Percentiles rank a stretch among this genome's conserved stretches.
phyloP scores from a whole-genome alignment of 495 filamentous ascomycete species.

The Podospora bellae-mahoneyi region DNA sequence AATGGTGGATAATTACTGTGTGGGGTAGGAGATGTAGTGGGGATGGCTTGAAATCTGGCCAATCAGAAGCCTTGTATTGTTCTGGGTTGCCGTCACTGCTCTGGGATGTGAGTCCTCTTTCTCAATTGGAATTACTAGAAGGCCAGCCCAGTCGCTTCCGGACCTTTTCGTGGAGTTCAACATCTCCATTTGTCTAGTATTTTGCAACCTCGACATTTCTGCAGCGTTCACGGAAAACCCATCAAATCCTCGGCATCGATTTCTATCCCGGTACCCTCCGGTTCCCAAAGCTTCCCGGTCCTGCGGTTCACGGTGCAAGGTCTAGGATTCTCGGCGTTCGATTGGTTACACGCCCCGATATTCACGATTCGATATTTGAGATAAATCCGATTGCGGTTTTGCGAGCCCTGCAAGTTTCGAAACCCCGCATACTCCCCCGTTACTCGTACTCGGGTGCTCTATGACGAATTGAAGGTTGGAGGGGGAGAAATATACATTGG shows the following conservation, averaged over 20 bases:
- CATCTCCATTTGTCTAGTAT: not conserved
- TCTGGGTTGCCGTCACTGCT: slow-evolving; percentile 2
- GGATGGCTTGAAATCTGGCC: not conserved
- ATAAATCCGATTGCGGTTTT: slow-evolving; percentile 6
- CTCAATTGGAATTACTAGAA: not conserved
- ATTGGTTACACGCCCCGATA: slow-evolving; percentile 2
- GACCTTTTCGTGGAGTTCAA: not conserved
- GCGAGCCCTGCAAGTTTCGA: not conserved
- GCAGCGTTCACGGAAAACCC: not conserved
- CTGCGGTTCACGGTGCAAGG: not conserved
- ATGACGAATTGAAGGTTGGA: slow-evolving; percentile 2
- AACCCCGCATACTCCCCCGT: not conserved
- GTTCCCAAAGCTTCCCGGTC: not conserved
- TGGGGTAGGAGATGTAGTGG: not conserved
- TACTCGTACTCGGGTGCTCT: not conserved
- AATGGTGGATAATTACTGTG: not conserved
- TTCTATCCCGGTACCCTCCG: not conserved
- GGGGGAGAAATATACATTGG: not conserved
- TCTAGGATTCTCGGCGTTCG: not conserved
- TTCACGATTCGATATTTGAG: not conserved
- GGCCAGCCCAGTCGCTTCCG: not conserved
- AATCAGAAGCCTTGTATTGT: not conserved
- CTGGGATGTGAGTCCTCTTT: slow-evolving; percentile 1
- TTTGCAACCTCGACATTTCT: not conserved
- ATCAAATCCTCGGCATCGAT: not conserved